Evolutionary conservation across 2,329 filamentous ascomycete genomes (phyloP).

Genomic region (Raffaelea ambrosiae): DNA sequence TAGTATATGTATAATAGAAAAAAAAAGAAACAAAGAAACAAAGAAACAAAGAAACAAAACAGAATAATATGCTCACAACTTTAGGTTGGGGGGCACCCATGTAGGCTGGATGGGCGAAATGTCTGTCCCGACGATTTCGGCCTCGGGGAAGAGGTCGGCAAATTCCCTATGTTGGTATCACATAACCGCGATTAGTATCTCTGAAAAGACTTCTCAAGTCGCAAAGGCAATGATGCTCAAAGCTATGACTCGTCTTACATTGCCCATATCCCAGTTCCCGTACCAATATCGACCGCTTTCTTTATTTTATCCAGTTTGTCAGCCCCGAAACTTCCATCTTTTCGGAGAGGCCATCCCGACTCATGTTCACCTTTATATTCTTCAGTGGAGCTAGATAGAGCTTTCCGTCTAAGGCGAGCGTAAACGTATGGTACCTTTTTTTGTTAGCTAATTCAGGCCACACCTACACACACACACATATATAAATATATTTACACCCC

Average conservation of each 20-base stretch:
- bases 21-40: too few relatives aligned
- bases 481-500: too few relatives aligned
- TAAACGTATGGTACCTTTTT: conserved; percentile 19
- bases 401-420: conserved; percentile 15
- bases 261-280: conserved; percentile 31
- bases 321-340: conserved; percentile 38
- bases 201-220: too few relatives aligned
- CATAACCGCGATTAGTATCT: too few relatives aligned
- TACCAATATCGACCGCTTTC: conserved; percentile 7
- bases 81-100: conserved; percentile 8
- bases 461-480: too few relatives aligned
- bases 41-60: not conserved
- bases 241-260: conserved; percentile 11
- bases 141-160: conserved; percentile 27
- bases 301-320: not conserved
- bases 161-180: conserved; percentile 16
- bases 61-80: conserved; percentile 3
- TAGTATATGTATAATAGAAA: too few relatives aligned
- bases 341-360: conserved; percentile 35
- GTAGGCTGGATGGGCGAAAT: conserved; percentile 27
- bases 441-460: too few relatives aligned
- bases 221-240: not conserved
- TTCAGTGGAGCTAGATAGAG: conserved; percentile 18
- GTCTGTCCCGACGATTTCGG: conserved; percentile 32
- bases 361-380: conserved; percentile 1